phyloP scores from a whole-genome alignment of 768 basidiomycete genomes.

The Trametes gibbosa region DNA sequence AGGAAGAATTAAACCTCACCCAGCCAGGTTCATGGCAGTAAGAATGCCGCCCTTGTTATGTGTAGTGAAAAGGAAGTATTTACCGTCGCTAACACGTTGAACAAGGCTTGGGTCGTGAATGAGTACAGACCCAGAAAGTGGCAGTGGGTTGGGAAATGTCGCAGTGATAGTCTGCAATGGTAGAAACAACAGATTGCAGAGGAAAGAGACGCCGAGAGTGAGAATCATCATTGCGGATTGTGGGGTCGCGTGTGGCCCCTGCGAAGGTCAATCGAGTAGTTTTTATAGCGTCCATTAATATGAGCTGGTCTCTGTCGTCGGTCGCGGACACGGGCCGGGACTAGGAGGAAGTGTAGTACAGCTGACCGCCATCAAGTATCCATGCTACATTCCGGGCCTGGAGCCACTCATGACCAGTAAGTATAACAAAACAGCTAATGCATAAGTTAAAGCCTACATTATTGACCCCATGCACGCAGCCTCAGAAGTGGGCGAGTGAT shows the following conservation, averaged over 20 bases:
- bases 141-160: constrained; percentile 11
- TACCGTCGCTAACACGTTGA: constrained; percentile 16
- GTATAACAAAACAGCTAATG: not conserved
- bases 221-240: not conserved
- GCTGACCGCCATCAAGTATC: not conserved
- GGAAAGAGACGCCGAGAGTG: not conserved
- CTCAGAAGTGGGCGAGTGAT: no score
- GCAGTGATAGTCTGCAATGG: not conserved
- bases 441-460: no score
- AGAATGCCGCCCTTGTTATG: constrained; percentile 17
- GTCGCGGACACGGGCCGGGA: not conserved
- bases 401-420: not conserved
- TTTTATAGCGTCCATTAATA: not conserved
- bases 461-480: no score
- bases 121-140: constrained; percentile 5
- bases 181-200: not conserved
- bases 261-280: not conserved
- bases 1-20: constrained; percentile 2
- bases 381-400: not conserved
- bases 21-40: constrained; percentile 18
- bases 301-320: not conserved
- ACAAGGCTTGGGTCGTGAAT: constrained; percentile 20
- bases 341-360: not conserved
- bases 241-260: not conserved
- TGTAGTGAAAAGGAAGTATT: constrained; percentile 23